These are phyloP conservation scores for Elsinoe necatrix DNA, from an alignment of 2,329 filamentous ascomycete genomes.

Conservation along the genomic window DNA sequence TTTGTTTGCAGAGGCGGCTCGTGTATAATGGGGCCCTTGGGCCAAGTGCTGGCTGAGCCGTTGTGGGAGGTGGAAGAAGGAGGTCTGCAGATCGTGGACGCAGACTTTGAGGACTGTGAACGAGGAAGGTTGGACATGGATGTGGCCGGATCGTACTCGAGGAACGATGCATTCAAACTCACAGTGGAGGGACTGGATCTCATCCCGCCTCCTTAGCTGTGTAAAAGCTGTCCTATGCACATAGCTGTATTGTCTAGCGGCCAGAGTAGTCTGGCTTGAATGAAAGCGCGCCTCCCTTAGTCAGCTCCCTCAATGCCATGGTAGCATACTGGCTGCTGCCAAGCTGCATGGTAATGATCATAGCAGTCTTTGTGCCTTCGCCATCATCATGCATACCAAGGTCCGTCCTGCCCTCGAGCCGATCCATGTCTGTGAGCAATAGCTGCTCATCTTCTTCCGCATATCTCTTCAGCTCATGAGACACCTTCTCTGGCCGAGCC, in stretches of 20 bases:
- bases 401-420: conserved; percentile 38
- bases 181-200: conserved; percentile 53
- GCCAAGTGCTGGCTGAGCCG: conserved; percentile 70
- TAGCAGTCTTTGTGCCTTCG: conserved; percentile 35
- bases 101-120: conserved; percentile 82
- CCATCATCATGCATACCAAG: conserved; percentile 16
- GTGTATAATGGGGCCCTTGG: conserved; percentile 69
- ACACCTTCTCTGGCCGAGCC: conserved; percentile 56
- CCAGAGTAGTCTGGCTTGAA: conserved; percentile 51
- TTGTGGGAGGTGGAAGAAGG: conserved; percentile 69
- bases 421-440: conserved; percentile 77
- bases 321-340: conserved; percentile 77
- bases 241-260: conserved; percentile 6
- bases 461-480: conserved; percentile 64
- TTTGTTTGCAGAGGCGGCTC: conserved; percentile 70
- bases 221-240: background rate
- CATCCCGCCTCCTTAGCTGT: conserved; percentile 45
- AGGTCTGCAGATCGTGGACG: conserved; percentile 59
- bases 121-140: conserved; percentile 75
- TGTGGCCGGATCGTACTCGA: conserved; percentile 75
- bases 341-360: conserved; percentile 66
- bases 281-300: conserved; percentile 55
- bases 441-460: conserved; percentile 68
- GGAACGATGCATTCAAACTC: conserved; percentile 57
- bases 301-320: conserved; percentile 71